phyloP scores from a whole-genome alignment of 2,329 filamentous ascomycete genomes.

The Calonectria leucothoes region DNA sequence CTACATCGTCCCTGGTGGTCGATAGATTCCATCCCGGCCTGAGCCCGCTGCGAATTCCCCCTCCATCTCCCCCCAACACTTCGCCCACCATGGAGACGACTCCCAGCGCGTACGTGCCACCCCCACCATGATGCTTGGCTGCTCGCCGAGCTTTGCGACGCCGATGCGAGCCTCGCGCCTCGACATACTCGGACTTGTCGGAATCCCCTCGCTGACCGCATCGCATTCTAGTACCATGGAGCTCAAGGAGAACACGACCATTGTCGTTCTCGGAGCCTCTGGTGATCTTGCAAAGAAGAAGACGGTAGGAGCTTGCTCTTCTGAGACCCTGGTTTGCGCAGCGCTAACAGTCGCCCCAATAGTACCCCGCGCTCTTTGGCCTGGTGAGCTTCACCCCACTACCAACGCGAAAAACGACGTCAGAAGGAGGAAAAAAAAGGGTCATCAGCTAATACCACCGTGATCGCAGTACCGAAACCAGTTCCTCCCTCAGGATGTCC shows the following conservation, averaged over 20 bases:
- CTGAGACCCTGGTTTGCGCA: constrained; percentile 25
- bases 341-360: constrained; percentile 38
- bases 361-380: constrained; percentile 98
- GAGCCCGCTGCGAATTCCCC: constrained; percentile 7
- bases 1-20: constrained; percentile 21
- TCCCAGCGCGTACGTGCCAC: constrained; percentile 36
- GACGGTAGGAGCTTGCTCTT: constrained; percentile 72
- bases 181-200: not conserved
- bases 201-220: constrained; percentile 29
- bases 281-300: constrained; percentile 99
- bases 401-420: not conserved
- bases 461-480: constrained; percentile 89
- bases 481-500: constrained; percentile 96
- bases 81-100: constrained; percentile 36
- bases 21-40: constrained; percentile 20
- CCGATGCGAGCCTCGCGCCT: constrained; percentile 12
- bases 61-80: constrained; percentile 22
- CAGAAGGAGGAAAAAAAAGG: not conserved
- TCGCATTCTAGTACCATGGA: constrained; percentile 71
- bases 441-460: constrained; percentile 20
- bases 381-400: constrained; percentile 74
- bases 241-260: constrained; percentile 98
- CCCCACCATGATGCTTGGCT: constrained; percentile 39
- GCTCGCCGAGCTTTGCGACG: constrained; percentile 31
- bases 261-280: constrained; percentile 95